Evolutionary conservation across 2,329 filamentous ascomycete genomes (phyloP).

Genomic region (Stenocarpella maydis): DNA sequence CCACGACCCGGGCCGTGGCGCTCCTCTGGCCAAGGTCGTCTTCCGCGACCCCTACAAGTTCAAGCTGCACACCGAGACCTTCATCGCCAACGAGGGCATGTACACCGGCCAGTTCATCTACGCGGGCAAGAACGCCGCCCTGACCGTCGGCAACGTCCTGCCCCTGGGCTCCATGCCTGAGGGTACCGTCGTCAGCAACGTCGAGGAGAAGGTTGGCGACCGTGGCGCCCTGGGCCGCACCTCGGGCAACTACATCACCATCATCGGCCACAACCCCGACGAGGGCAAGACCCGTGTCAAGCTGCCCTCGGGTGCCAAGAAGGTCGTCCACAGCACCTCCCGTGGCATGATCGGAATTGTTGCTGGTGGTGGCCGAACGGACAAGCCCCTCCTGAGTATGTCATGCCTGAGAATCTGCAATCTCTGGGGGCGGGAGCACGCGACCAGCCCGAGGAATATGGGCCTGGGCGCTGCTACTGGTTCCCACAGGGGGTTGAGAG

Average conservation of each 20-base stretch:
- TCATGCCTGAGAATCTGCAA: constrained; percentile 39
- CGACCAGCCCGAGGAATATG: neutral
- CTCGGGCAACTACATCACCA: constrained; percentile 99
- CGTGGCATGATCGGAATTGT: constrained; percentile 99
- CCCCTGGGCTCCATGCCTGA: constrained; percentile 94
- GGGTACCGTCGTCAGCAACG: constrained; percentile 99
- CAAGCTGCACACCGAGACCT: constrained; percentile 98
- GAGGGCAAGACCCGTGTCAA: constrained; percentile 99
- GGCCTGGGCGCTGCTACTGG: neutral
- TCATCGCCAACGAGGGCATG: constrained; percentile 99
- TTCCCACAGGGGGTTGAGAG: neutral
- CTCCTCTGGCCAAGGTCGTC: constrained; percentile 93
- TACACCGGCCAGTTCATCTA: constrained; percentile 99
- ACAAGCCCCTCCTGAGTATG: constrained; percentile 97
- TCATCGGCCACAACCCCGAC: constrained; percentile 96
- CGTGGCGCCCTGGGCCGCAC: constrained; percentile 95
- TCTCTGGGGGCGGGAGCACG: constrained; percentile 34
- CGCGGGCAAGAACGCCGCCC: constrained; percentile 96
- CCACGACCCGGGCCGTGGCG: constrained; percentile 98
- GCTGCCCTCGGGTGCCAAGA: constrained; percentile 99
- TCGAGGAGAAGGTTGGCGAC: constrained; percentile 98
- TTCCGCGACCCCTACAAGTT: constrained; percentile 99
- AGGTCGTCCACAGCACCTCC: constrained; percentile 90
- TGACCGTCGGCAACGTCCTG: constrained; percentile 97
- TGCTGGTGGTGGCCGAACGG: constrained; percentile 98